Evolutionary conservation across 345 rosid genomes (phyloP).

Genomic region (Gossypium bickii): DNA sequence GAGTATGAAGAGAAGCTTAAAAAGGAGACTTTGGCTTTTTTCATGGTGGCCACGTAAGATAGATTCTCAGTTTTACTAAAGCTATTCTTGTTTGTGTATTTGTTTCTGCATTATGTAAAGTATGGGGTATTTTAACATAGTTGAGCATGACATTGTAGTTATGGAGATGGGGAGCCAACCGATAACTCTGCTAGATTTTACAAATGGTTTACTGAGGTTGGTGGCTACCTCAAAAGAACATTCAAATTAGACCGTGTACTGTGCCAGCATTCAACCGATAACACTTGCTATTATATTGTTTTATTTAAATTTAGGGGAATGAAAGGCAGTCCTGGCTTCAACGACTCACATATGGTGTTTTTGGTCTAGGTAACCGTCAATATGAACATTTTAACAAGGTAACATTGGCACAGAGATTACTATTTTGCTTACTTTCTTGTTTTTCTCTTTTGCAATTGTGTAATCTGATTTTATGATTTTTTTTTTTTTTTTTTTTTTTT

Average conservation of each 20-base stretch:
- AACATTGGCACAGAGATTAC: not conserved
- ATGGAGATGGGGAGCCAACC: constrained; percentile 99
- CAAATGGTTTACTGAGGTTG: constrained; percentile 90
- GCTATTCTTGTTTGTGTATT: constrained; percentile 6
- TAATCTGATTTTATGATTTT: constrained; percentile 6
- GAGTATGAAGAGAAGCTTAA: constrained; percentile 61
- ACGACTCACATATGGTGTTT: constrained; percentile 62
- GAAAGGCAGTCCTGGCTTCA: constrained; percentile 58
- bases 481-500: not conserved
- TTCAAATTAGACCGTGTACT: constrained; percentile 2
- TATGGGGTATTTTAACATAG: constrained; percentile 9
- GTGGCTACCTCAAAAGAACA: constrained; percentile 13
- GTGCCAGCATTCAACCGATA: not conserved
- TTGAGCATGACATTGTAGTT: constrained; percentile 39
- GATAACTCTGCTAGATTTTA: constrained; percentile 92
- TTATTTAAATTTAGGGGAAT: constrained; percentile 40
- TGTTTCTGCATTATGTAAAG: not conserved
- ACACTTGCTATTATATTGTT: not conserved
- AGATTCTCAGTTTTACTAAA: not conserved
- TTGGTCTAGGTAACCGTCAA: constrained; percentile 90
- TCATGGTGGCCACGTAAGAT: constrained; percentile 71
- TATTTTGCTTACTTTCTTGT: not conserved
- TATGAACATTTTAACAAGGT: constrained; percentile 99
- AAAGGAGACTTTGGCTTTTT: constrained; percentile 58
- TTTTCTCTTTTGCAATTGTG: constrained; percentile 11